These are phyloP conservation scores for Candida berthetii DNA, from an alignment of 805 yeast genomes.

Conservation along the genomic window DNA sequence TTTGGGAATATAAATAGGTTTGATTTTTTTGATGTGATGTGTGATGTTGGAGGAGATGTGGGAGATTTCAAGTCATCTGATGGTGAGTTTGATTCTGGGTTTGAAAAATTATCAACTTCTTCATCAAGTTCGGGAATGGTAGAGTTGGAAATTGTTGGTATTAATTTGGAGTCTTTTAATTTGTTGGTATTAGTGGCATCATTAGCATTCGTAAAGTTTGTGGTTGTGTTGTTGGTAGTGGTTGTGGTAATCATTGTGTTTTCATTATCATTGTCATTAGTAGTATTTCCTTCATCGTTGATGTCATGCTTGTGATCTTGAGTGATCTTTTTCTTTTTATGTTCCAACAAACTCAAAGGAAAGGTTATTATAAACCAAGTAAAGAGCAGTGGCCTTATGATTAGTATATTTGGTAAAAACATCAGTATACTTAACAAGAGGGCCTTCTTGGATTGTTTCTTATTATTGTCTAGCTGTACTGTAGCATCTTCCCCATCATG, in stretches of 20 bases:
- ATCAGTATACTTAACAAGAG: constrained; percentile 23
- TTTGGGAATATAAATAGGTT: constrained; percentile 25
- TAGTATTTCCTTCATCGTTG: neutral
- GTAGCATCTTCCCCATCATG: neutral
- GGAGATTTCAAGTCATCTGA: constrained; percentile 15
- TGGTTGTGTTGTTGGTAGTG: neutral
- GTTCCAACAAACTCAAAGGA: constrained; percentile 44
- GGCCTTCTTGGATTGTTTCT: constrained; percentile 8
- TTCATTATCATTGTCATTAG: neutral
- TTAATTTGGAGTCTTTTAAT: neutral
- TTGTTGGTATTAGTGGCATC: neutral
- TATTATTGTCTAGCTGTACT: neutral
- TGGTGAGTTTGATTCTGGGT: constrained; percentile 3
- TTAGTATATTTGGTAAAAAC: constrained; percentile 42
- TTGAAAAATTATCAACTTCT: constrained; percentile 8
- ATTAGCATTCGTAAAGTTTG: constrained; percentile 2
- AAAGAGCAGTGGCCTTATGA: constrained; percentile 45
- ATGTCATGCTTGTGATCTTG: neutral
- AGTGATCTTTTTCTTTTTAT: constrained; percentile 3
- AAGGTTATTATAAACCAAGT: constrained; percentile 46
- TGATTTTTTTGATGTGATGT: constrained; percentile 8
- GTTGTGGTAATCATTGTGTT: neutral
- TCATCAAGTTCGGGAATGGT: constrained; percentile 18
- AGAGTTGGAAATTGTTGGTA: constrained; percentile 1
- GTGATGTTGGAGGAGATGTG: constrained; percentile 14